Evolutionary conservation across 2,329 filamentous ascomycete genomes (phyloP), one percentile per base, ranked within the genome.

Genomic region (Rutstroemia sp.): DNA sequence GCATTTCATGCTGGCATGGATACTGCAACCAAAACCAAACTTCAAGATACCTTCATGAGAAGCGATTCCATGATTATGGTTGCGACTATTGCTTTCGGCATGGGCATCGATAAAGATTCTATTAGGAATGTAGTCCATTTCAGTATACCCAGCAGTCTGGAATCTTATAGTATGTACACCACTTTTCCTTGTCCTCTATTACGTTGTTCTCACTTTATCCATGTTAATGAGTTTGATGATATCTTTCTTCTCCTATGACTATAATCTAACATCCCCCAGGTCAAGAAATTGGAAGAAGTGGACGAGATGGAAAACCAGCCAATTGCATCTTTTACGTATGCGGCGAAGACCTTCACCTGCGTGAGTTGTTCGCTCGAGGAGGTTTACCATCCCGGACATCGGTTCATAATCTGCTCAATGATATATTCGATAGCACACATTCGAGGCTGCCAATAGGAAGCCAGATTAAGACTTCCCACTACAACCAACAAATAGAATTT

Each of bases 321-420:
- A 72, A 74, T 23, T 86, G 82, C 64, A 74, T 83, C 70, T 74
- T 83, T 46, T 83, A 78, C 59, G 71, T 85, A 3, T 81, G 79
- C 42, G 74, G 73, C 0, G 75, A 80, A 44, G 81, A 85, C 60
- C 78, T 82, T 44, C 78, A 81, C 64, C 65, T 83, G 14, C 75
- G 77, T 10, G 82, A 86, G 60, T 77, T 79, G 59, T 84, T 85
- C 64, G 77, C 80, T 0, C 74, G 81, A 7, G 79, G 81, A 0
- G 81, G 85, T 58, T 68, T 85, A 0, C 82, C 82, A 0, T 81
- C 81, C 2, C 70, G 69, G 0, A 65, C 71, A 8, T 80, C 79
- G 0, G 67, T 86, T 0, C 69, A 67, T 4, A 64, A 66, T 0
- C 68, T 85, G 0, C 66, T 86, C 2, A 64, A 73, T 6, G 74